Evolutionary conservation across 225 moss, liverwort and hornwort species (phyloP).

Genomic region (Rhytidiadelphus loreus): DNA sequence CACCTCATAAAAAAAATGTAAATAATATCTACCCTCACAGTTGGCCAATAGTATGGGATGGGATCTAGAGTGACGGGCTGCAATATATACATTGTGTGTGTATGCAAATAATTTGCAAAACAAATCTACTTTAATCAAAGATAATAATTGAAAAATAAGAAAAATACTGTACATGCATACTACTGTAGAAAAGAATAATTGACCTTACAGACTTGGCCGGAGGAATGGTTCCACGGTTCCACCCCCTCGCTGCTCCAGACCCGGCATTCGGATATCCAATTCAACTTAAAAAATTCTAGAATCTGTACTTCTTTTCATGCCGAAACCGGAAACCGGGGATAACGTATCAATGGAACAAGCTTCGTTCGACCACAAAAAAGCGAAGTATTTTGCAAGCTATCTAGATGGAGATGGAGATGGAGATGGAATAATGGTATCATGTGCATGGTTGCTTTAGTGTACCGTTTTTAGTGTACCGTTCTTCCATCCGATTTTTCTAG

Average conservation of each 20-base stretch:
- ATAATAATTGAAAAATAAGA: background rate
- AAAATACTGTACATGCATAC: too few relatives aligned
- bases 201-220: background rate
- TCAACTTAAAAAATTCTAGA: background rate
- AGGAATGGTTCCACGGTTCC: background rate
- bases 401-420: background rate
- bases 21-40: background rate
- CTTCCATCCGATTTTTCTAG: too few relatives aligned
- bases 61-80: background rate
- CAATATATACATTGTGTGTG: background rate
- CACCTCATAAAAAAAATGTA: too few relatives aligned
- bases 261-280: background rate
- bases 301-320: too few relatives aligned
- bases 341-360: background rate
- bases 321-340: too few relatives aligned
- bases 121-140: background rate
- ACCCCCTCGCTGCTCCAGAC: background rate
- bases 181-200: background rate
- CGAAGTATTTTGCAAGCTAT: background rate
- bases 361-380: background rate
- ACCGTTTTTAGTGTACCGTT: too few relatives aligned
- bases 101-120: background rate
- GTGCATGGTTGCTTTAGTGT: background rate
- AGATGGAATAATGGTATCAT: background rate
- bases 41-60: background rate